Evolutionary conservation across 2,329 filamentous ascomycete species (phyloP).

Genomic region (Lachnellula hyalina): DNA sequence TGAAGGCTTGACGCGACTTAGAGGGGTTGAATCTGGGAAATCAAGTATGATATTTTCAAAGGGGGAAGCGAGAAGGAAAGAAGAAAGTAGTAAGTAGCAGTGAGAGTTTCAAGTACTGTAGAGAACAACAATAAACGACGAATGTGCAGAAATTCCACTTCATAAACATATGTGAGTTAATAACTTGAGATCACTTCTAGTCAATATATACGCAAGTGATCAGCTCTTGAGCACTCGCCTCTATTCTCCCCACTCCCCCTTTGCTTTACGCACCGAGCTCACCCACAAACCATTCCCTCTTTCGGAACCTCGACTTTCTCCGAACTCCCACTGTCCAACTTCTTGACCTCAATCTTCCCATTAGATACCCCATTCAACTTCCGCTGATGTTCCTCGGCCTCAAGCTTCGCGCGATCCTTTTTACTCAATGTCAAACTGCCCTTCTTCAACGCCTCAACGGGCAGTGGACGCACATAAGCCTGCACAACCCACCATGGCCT

Average conservation of each 20-base stretch:
- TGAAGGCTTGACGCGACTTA: too few species aligned
- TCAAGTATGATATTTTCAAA: too few species aligned
- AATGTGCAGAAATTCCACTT: too few species aligned
- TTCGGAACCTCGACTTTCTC: slow-evolving; percentile 23
- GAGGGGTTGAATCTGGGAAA: too few species aligned
- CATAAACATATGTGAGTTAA: too few species aligned
- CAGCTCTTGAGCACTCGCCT: slow-evolving; percentile 20
- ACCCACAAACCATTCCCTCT: slow-evolving; percentile 25
- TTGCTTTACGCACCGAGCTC: not conserved
- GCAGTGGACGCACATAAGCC: slow-evolving; percentile 78
- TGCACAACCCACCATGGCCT: slow-evolving; percentile 89
- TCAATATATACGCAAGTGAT: not conserved
- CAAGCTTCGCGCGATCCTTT: slow-evolving; percentile 51
- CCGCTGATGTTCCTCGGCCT: slow-evolving; percentile 16
- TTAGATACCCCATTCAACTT: not conserved
- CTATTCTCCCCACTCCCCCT: not conserved
- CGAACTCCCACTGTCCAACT: not conserved
- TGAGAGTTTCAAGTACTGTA: too few species aligned
- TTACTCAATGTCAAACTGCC: slow-evolving; percentile 72
- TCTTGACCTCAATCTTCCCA: slow-evolving; percentile 13
- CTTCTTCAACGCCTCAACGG: slow-evolving; percentile 79
- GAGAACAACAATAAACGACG: too few species aligned
- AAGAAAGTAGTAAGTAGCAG: too few species aligned
- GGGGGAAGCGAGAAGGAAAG: too few species aligned
- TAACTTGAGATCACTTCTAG: too few species aligned